Conservation (phyloP, 2,329 filamentous ascomycete genomes). For the Aspergillus flavus region DNA sequence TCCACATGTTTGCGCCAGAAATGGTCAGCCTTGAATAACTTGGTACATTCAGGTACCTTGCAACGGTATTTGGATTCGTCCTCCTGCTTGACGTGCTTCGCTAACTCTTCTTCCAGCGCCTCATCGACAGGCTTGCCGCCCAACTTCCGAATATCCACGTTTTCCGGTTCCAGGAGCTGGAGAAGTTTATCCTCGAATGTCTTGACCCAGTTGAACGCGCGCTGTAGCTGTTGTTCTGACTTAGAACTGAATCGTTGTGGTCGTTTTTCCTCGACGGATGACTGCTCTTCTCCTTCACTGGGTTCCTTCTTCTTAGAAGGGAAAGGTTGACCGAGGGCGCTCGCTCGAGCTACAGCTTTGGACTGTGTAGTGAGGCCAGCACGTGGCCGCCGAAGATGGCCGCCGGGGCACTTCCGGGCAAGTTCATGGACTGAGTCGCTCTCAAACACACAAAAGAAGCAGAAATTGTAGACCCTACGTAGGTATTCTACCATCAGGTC, state of each 20-base stretch:
- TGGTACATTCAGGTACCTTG: slow-evolving; percentile 93
- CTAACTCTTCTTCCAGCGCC: slow-evolving; percentile 80
- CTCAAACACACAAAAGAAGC: slow-evolving; percentile 99
- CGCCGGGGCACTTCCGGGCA: slow-evolving; percentile 91
- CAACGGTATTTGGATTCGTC: slow-evolving; percentile 97
- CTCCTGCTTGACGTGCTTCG: slow-evolving; percentile 91
- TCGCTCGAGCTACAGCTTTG: slow-evolving; percentile 82
- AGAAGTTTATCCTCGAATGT: slow-evolving; percentile 97
- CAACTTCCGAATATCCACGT: slow-evolving; percentile 83
- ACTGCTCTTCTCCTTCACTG: slow-evolving; percentile 63
- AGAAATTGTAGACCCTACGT: slow-evolving; percentile 96
- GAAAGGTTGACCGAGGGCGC: slow-evolving; percentile 79
- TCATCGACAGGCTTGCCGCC: slow-evolving; percentile 87
- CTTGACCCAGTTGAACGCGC: slow-evolving; percentile 98
- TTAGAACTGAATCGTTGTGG: slow-evolving; percentile 71
- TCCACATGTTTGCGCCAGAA: slow-evolving; percentile 99
- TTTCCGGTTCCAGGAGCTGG: slow-evolving; percentile 88
- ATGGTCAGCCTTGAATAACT: slow-evolving; percentile 94
- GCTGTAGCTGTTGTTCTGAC: slow-evolving; percentile 86
- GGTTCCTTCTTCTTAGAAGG: slow-evolving; percentile 77
- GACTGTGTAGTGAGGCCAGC: slow-evolving; percentile 81
- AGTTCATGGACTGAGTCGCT: slow-evolving; percentile 96
- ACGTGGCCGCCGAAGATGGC: slow-evolving; percentile 90
- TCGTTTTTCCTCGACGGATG: slow-evolving; percentile 72
- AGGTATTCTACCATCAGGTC: slow-evolving; percentile 96